Conservation (phyloP, 257 asterid species). For the Buddleja alternifolia region DNA sequence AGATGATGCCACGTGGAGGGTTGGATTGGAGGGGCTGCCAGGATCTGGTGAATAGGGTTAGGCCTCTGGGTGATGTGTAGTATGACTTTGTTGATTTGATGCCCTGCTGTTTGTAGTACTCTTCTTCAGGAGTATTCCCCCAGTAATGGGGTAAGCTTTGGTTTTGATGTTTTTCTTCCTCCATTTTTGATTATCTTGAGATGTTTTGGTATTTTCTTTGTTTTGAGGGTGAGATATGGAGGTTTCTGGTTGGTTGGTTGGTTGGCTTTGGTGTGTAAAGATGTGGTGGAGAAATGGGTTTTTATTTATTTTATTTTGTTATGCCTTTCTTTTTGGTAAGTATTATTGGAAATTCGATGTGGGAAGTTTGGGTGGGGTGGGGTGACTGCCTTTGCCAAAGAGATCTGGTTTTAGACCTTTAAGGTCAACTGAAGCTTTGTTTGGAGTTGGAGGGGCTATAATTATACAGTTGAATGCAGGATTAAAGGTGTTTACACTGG, state of each 20-base stretch:
- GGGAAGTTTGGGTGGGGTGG: no score
- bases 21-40: constrained; percentile 56
- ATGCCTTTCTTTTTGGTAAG: no score
- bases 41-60: constrained; percentile 73
- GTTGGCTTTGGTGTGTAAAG: not conserved
- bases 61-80: constrained; percentile 67
- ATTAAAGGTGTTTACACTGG: constrained; percentile 2
- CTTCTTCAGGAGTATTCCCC: constrained; percentile 76
- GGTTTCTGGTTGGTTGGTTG: constrained; percentile 35
- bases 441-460: not conserved
- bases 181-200: constrained; percentile 37
- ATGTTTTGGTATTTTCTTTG: not conserved
- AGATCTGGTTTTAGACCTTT: constrained; percentile 1
- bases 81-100: constrained; percentile 62
- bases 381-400: no score
- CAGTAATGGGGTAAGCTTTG: constrained; percentile 53
- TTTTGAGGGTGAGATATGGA: not conserved
- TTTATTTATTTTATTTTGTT: no score
- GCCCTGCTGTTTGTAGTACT: constrained; percentile 53
- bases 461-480: not conserved
- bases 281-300: no score
- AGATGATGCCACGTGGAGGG: constrained; percentile 71
- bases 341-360: no score
- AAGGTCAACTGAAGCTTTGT: constrained; percentile 25
- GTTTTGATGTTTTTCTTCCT: constrained; percentile 30